Conservation (phyloP, 805 yeast genomes). For the Zygosaccharomyces bisporus region DNA sequence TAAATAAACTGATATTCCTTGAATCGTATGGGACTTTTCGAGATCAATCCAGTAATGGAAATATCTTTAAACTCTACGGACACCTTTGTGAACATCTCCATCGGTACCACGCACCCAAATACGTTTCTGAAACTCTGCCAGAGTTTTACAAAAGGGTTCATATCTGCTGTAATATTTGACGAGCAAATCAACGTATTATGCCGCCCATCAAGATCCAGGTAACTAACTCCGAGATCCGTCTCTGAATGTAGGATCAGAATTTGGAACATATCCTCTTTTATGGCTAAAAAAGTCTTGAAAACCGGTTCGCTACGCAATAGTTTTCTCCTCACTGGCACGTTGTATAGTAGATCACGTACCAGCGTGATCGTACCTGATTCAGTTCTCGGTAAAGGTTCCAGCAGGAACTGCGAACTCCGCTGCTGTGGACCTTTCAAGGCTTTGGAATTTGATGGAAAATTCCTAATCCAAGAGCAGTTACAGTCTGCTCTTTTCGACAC, state of each 20-base stretch:
- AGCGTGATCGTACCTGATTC: slow-evolving; percentile 23
- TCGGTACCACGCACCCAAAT: slow-evolving; percentile 21
- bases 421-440: slow-evolving; percentile 5
- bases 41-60: slow-evolving; percentile 40
- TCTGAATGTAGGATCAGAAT: slow-evolving; percentile 21
- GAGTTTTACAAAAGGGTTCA: slow-evolving; percentile 5
- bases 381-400: slow-evolving; percentile 3
- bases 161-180: neutral
- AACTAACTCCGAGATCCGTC: slow-evolving; percentile 11
- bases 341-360: slow-evolving; percentile 23
- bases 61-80: slow-evolving; percentile 23
- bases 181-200: slow-evolving; percentile 10
- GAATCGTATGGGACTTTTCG: slow-evolving; percentile 36
- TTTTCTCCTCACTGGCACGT: slow-evolving; percentile 29
- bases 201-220: slow-evolving; percentile 6
- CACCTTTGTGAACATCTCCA: slow-evolving; percentile 21
- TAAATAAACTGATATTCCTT: slow-evolving; percentile 44
- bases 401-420: neutral
- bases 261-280: slow-evolving; percentile 24
- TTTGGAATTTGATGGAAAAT: slow-evolving; percentile 13
- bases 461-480: slow-evolving; percentile 31
- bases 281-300: slow-evolving; percentile 9
- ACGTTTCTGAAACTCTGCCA: slow-evolving; percentile 11
- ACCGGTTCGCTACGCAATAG: slow-evolving; percentile 15
- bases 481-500: slow-evolving; percentile 41